Evolutionary conservation across 2,329 filamentous ascomycete species (phyloP).

Genomic region (Penicillium sp.): DNA sequence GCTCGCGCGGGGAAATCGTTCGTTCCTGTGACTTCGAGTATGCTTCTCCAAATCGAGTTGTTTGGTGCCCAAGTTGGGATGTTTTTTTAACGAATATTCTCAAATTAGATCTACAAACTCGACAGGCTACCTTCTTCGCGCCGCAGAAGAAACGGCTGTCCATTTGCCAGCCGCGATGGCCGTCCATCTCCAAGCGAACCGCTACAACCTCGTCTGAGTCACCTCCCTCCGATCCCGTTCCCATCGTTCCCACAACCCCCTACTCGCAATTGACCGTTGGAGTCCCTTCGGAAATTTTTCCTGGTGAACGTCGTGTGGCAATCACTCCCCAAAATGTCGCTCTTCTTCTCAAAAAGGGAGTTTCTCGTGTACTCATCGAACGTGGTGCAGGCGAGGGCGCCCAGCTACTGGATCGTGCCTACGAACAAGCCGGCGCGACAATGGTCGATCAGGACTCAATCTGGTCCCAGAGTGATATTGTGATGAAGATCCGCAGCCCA

Average conservation of each 20-base stretch:
- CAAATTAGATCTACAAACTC: constrained; percentile 19
- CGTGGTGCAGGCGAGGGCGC: constrained; percentile 75
- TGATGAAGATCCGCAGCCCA: constrained; percentile 80
- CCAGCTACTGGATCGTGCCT: constrained; percentile 74
- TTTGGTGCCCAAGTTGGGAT: neutral
- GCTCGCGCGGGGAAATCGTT: constrained; percentile 24
- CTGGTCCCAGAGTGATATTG: constrained; percentile 73
- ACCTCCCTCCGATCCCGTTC: constrained; percentile 23
- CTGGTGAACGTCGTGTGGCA: constrained; percentile 77
- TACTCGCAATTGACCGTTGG: constrained; percentile 74
- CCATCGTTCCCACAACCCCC: constrained; percentile 46
- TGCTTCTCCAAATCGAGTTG: constrained; percentile 9
- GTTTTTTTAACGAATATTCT: neutral
- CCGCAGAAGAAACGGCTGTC: constrained; percentile 8
- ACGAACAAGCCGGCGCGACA: constrained; percentile 74
- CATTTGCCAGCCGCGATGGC: constrained; percentile 13
- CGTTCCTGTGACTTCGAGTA: constrained; percentile 23
- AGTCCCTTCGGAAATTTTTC: constrained; percentile 74
- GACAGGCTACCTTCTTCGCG: constrained; percentile 11
- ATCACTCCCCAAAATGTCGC: constrained; percentile 81
- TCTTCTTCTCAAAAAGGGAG: constrained; percentile 81
- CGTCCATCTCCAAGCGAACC: constrained; percentile 18
- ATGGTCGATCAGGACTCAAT: constrained; percentile 68
- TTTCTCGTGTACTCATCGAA: constrained; percentile 73
- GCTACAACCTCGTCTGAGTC: constrained; percentile 21